Conservation (phyloP, 495 filamentous ascomycete species). For the Aspergillus nidulans region DNA sequence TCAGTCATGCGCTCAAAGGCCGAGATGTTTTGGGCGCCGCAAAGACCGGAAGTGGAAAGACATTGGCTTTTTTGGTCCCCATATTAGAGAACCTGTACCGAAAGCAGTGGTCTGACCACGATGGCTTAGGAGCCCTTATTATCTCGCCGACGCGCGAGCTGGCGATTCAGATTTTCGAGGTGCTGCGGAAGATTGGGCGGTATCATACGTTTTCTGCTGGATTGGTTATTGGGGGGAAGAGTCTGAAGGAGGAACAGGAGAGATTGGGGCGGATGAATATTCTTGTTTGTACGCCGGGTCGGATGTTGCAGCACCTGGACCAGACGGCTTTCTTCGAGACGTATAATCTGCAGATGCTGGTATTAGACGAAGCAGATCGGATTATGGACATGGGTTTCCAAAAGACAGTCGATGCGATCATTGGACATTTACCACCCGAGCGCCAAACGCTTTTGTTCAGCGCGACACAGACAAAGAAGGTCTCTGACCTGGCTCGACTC, state of each 20-base stretch:
- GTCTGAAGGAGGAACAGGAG: constrained; percentile 80
- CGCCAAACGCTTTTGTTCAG: constrained; percentile 94
- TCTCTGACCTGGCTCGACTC: constrained; percentile 85
- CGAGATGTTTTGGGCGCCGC: constrained; percentile 90
- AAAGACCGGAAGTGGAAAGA: constrained; percentile 96
- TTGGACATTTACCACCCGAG: constrained; percentile 82
- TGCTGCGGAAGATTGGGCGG: constrained; percentile 82
- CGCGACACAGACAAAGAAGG: constrained; percentile 91
- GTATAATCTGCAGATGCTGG: constrained; percentile 85
- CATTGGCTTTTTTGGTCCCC: constrained; percentile 86
- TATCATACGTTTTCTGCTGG: constrained; percentile 91
- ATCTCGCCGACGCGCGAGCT: constrained; percentile 93
- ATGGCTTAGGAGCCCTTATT: constrained; percentile 88
- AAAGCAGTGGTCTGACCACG: constrained; percentile 80
- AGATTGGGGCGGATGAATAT: constrained; percentile 94
- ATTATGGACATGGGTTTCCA: constrained; percentile 99
- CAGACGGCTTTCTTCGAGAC: constrained; percentile 89
- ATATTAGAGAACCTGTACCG: constrained; percentile 94
- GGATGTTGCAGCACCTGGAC: constrained; percentile 93
- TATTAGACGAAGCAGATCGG: constrained; percentile 92
- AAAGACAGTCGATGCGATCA: constrained; percentile 81
- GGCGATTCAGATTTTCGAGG: constrained; percentile 96
- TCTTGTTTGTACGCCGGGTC: constrained; percentile 89
- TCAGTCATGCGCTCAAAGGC: constrained; percentile 81
- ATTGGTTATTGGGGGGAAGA: constrained; percentile 92